Conservation (phyloP, 495 filamentous ascomycete species). For the Aspergillus ellipticus region DNA sequence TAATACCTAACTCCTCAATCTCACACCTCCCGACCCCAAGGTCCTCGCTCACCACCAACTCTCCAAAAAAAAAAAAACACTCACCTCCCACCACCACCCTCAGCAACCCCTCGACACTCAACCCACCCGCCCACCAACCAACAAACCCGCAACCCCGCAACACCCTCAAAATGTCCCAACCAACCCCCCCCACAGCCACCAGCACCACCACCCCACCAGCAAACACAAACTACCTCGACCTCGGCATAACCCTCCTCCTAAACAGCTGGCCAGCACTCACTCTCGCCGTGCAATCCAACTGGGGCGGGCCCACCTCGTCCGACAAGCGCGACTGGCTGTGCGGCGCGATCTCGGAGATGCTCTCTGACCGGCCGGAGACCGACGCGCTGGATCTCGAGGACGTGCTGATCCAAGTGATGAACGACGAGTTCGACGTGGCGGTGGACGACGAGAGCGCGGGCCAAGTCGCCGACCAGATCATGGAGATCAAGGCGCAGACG, state of each 20-base stretch:
- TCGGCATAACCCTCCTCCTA: constrained; percentile 73
- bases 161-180: constrained; percentile 1
- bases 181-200: constrained; percentile 15
- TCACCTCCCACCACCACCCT: too few species aligned
- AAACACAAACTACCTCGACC: constrained; percentile 75
- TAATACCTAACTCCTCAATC: too few species aligned
- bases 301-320: constrained; percentile 78
- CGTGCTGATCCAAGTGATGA: constrained; percentile 81
- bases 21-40: too few species aligned
- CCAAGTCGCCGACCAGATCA: constrained; percentile 67
- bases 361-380: constrained; percentile 65
- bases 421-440: constrained; percentile 89
- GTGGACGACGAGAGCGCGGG: constrained; percentile 85
- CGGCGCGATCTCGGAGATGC: constrained; percentile 79
- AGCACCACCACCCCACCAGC: constrained; percentile 14
- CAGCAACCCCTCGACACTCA: background rate
- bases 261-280: constrained; percentile 82
- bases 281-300: constrained; percentile 79
- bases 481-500: constrained; percentile 60
- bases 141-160: constrained; percentile 20
- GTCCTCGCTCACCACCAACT: too few species aligned
- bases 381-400: constrained; percentile 81
- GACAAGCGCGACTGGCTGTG: constrained; percentile 98
- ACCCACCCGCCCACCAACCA: background rate
- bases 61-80: too few species aligned